Base-by-base conservation (phyloP, 2,329 filamentous ascomycete genomes). In the Fusarium mangiferae region DNA sequence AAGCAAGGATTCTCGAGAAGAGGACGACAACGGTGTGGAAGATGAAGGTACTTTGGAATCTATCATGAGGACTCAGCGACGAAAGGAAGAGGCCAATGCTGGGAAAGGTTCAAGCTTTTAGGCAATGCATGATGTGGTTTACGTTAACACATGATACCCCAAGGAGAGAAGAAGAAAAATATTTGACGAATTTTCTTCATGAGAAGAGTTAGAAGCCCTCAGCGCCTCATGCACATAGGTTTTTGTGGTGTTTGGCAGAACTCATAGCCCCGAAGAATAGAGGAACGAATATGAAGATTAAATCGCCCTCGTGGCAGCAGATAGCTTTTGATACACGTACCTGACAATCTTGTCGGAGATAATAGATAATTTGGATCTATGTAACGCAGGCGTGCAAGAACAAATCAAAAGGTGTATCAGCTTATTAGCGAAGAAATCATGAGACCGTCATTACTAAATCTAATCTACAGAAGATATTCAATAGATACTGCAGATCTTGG, bases 391-490 rank as follows among this genome's bases (percentile, higher is more conserved):
- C 13, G 13, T 33, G 33, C 33, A 33, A 33, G 33, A 33, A 33
- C 33, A 33, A 33, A 13, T 33, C 33, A 33, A 33, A 33, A 33
- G 33, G 33, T 33, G 26, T 48, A 36, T 30, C n/a, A n/a, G 33
- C 44, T 24, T 14, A 38, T 51, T 24, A 22, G 49, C 62, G n/a
- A 61, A 69, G 49, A 42, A 35, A 28, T 74, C 57, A 52, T 59
- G n/a, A 42, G 46, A 48, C 30, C 58, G 44, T 70, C 74, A 78
- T 76, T 77, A 77, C 70, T 54, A 58, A 49, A 62, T 70, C 61
- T 68, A 74, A 62, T 55, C 58, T 65, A 63, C 68, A 58, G 48
- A 22, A 41, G 39, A 65, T 67, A 44, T 65, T 70, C 48, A 51
- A 66, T 20, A 68, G 58, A 55, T 72, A 67, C 36, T 54, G 44